Base-by-base conservation (phyloP, 345 rosid genomes). In the Combretum micranthum region DNA sequence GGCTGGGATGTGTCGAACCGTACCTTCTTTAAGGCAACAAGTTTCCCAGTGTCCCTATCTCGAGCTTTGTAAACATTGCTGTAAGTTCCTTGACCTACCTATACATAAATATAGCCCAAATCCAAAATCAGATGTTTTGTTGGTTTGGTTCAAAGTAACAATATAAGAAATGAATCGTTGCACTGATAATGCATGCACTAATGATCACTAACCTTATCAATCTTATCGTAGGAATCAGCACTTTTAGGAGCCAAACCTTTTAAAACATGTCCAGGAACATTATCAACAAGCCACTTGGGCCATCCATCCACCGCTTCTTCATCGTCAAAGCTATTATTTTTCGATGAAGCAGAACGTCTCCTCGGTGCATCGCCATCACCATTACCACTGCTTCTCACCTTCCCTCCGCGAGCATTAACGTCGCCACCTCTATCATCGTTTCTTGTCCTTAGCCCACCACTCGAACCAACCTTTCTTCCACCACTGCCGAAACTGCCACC, bases 21-120 rank as follows among this genome's bases (percentile, higher is more conserved):
- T 12, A 88, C 87, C 89, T 85, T 88, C 80, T 88, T 88, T 61
- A 83, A 56, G 47, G 90, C 96, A 59, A 87, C 92, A 37, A 88
- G 75, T 73, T 79, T 82, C 14, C 87, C 89, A 0, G 86, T 84
- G 54, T 74, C 77, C 47, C 72, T 78, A 43, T 85, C 96, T 59
- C 79, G 69, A 63, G 89, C 96, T 75, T 76, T 84, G 68, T 84
- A 82, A 42, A 84, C 96, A 66, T 87, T 80, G 68, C 92, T 87
- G 66, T 83, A 76, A n/a, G 86, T 88, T 23, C 85, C 89, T 67
- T 71, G 77, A 51, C 87, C 83, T 60, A 80, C 60, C 87, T 80
- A 56, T 60, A n/a, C n/a, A n/a, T n/a, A n/a, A n/a, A n/a, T n/a
- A 47, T 20, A 44, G 21, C 47, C 67, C 63, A 57, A 13, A 55